Conservation (phyloP, 2,329 filamentous ascomycete genomes). For the Ophiostoma sp. region DNA sequence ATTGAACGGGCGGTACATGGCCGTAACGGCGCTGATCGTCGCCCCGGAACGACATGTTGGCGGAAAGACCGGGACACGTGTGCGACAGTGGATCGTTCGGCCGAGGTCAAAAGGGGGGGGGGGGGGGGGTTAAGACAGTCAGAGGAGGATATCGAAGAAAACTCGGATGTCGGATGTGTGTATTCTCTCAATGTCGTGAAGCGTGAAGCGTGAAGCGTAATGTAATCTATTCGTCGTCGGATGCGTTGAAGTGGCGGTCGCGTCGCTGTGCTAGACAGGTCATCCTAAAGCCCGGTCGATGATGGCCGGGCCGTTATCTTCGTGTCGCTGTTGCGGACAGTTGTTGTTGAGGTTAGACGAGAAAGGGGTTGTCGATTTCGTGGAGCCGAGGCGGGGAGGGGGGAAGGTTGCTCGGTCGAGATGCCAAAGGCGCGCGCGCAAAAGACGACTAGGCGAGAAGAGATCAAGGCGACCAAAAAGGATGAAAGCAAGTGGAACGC, state of each 20-base stretch:
- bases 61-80: not conserved
- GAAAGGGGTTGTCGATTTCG: not conserved
- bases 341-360: not conserved
- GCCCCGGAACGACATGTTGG: conserved; percentile 62
- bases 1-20: conserved; percentile 66
- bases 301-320: not conserved
- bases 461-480: not conserved
- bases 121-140: not conserved
- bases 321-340: not conserved
- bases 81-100: conserved; percentile 9
- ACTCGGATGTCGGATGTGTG: not conserved
- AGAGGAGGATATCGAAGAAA: not conserved
- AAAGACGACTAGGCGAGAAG: not conserved
- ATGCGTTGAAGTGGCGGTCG: not conserved
- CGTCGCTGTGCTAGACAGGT: not conserved
- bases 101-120: not conserved
- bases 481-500: not conserved
- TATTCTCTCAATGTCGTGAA: not conserved
- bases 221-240: not conserved
- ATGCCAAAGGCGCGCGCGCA: conserved; percentile 6
- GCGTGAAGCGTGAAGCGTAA: not conserved
- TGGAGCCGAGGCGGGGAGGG: not conserved
- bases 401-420: not conserved
- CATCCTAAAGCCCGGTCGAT: not conserved
- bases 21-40: conserved; percentile 65